Evolutionary conservation across 2,329 filamentous ascomycete genomes (phyloP), one percentile per base, ranked within the genome.

Genomic region (Colletotrichum lindemuthianum): DNA sequence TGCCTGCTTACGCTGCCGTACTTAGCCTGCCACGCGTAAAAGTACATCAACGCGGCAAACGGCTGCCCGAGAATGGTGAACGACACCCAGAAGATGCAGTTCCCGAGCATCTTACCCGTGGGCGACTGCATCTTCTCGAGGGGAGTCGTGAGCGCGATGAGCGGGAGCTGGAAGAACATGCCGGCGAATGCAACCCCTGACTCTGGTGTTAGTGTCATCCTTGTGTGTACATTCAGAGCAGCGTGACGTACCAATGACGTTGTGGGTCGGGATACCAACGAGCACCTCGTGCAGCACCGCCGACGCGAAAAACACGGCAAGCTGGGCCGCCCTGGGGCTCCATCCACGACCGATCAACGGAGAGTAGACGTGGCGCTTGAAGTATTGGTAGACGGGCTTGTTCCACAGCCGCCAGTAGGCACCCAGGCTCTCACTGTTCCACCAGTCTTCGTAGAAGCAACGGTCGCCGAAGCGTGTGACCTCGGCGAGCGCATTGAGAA

Each of bases 1-100:
- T 75, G 74, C 69, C 79, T 82, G 69, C 86, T 92, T 24, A 94
- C 90, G 71, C 90, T 93, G 11, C 96, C 96, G 75, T 97, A 97
- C 81, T 98, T 98, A 59, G 93, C 93, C 79, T 98, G 95, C 95
- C 96, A 99, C 1, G 94, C 94, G 75, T 98, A 98, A 77, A 97
- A 99, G 77, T 99, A 99, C 75, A 97, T 84, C 65, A 99, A 81
- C 0, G 93, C 94, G 1, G 93, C 96, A 70, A 98, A 86, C 0
- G 96, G 96, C 81, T 99, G 96, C 4, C 96, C 96, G 11, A 99
- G 91, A 2, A 98, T 87, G 69, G 95, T 97, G 74, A 99, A 99
- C 11, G 92, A 95, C 16, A 97, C 84, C 96, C 96, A 98, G 77
- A 99, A 99, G 63, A 96, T 94, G 72, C 90, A 89, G 76, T 99